A percentile compares a stretch with the other conserved stretches of the same genome.
These are phyloP conservation scores for Ceratocystiopsis brevicomis DNA, from an alignment of 2,329 filamentous ascomycete genomes.

Conservation along the genomic window DNA sequence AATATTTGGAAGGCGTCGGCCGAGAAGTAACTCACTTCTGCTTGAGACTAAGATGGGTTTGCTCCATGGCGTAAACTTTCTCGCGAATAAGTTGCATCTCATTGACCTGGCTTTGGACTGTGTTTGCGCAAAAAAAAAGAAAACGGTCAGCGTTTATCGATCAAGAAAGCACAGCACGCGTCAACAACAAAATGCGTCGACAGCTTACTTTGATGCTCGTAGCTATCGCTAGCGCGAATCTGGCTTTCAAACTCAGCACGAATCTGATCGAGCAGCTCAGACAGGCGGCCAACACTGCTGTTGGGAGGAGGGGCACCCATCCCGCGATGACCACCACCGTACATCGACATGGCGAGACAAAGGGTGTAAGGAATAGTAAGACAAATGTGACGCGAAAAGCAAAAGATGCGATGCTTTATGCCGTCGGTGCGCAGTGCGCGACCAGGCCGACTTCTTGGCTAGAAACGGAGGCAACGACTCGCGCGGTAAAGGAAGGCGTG, in stretches of 20 bases:
- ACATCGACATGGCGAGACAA: conserved; percentile 48
- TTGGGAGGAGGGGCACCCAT: conserved; percentile 49
- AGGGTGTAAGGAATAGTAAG: no score
- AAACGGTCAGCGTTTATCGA: conserved; percentile 6
- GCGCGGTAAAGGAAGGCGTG: no score
- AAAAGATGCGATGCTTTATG: no score
- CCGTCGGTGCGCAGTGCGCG: no score
- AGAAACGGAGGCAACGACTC: no score
- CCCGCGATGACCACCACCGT: conserved; percentile 59
- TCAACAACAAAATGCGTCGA: neutral
- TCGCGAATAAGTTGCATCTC: conserved; percentile 89
- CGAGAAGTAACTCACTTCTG: conserved; percentile 48
- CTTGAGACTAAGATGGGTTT: conserved; percentile 74
- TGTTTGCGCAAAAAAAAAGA: conserved; percentile 11
- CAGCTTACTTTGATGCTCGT: conserved; percentile 76
- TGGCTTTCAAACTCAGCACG: conserved; percentile 81
- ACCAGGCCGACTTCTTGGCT: no score
- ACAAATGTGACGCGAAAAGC: no score
- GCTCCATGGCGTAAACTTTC: conserved; percentile 86
- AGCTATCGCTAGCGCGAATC: conserved; percentile 62
- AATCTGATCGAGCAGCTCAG: conserved; percentile 81
- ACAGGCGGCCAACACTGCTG: conserved; percentile 45
- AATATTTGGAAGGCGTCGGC: neutral
- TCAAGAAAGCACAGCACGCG: neutral
- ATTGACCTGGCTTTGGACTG: conserved; percentile 77